A percentile compares a stretch with the other conserved stretches of the same genome.
Evolutionary conservation across 2,329 filamentous ascomycete genomes (phyloP).

Genomic region (Triangularia verruculosa): DNA sequence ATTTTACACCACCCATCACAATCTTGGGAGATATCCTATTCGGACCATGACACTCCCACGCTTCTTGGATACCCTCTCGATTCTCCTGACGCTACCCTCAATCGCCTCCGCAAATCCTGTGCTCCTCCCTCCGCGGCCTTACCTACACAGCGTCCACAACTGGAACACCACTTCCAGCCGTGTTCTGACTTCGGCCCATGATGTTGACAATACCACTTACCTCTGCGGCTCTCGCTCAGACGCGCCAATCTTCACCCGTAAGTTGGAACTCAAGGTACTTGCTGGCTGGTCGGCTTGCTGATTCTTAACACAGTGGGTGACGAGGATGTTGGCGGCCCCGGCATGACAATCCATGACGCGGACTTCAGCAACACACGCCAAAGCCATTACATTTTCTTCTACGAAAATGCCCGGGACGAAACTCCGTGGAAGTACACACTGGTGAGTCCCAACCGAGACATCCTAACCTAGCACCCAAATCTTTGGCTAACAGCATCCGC

Average conservation of each 20-base stretch:
- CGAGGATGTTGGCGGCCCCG: constrained; percentile 24
- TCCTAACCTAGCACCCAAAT: not conserved
- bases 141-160: not conserved
- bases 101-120: not conserved
- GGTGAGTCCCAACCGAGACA: constrained; percentile 15
- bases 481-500: not conserved
- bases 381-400: constrained; percentile 27
- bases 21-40: not conserved
- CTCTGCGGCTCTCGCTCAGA: constrained; percentile 3
- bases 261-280: not conserved
- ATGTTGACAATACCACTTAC: not conserved
- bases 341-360: constrained; percentile 27
- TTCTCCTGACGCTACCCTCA: not conserved
- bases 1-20: not conserved
- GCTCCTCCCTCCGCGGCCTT: not conserved
- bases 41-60: not conserved
- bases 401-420: constrained; percentile 29
- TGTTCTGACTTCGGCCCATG: not conserved
- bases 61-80: not conserved
- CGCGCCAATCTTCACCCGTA: constrained; percentile 16
- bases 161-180: not conserved
- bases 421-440: constrained; percentile 31
- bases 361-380: constrained; percentile 24
- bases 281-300: not conserved
- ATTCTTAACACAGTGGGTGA: constrained; percentile 12